Conservation (phyloP, 345 rosid species). For the Eucalyptus regnans region DNA sequence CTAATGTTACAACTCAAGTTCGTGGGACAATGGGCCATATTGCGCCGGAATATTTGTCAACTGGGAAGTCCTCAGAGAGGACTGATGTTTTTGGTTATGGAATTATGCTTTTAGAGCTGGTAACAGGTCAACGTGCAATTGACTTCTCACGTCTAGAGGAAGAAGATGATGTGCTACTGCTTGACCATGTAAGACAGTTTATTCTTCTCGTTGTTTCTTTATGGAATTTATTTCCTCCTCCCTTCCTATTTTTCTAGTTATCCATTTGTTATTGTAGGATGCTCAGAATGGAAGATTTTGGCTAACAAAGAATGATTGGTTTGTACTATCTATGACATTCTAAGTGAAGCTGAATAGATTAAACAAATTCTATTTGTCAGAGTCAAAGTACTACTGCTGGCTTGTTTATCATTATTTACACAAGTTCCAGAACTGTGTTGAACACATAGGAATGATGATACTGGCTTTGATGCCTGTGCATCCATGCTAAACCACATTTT, state of each 20-base stretch:
- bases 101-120: conserved; percentile 94
- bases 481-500: background rate
- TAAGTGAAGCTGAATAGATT: background rate
- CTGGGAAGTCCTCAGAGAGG: conserved; percentile 91
- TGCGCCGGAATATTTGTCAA: conserved; percentile 94
- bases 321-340: background rate
- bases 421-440: background rate
- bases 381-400: background rate
- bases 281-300: background rate
- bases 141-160: conserved; percentile 96
- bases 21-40: conserved; percentile 99
- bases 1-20: conserved; percentile 93
- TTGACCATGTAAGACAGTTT: conserved; percentile 65
- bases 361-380: background rate
- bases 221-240: background rate
- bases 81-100: conserved; percentile 98
- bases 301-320: background rate
- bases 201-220: background rate
- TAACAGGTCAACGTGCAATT: conserved; percentile 96
- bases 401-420: background rate
- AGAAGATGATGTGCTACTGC: conserved; percentile 88
- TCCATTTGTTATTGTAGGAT: background rate
- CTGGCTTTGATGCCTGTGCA: background rate
- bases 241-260: background rate
- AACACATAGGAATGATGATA: background rate